These are phyloP conservation scores for Spathaspora sp. DNA, from an alignment of 805 yeast genomes.

Conservation along the genomic window DNA sequence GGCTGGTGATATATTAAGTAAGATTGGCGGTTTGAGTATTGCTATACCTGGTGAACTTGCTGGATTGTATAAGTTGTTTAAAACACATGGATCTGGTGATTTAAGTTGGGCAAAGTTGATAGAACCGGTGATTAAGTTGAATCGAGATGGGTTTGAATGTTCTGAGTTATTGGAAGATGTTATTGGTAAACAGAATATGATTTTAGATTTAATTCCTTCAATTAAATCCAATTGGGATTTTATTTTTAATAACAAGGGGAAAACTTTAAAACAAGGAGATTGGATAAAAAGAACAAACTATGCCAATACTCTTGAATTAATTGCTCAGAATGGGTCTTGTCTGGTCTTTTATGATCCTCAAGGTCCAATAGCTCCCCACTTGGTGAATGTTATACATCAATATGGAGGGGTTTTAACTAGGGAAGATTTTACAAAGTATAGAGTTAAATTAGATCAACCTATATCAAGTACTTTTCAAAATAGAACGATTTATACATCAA, in stretches of 20 bases:
- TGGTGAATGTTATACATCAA: slow-evolving; percentile 47
- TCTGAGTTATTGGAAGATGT: slow-evolving; percentile 22
- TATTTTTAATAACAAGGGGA: slow-evolving; percentile 26
- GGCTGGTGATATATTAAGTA: slow-evolving; percentile 35
- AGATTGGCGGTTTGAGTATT: slow-evolving; percentile 81
- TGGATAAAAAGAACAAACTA: slow-evolving; percentile 52
- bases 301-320: slow-evolving; percentile 62
- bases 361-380: slow-evolving; percentile 64
- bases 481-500: slow-evolving; percentile 38
- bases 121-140: slow-evolving; percentile 68
- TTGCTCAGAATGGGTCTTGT: slow-evolving; percentile 76
- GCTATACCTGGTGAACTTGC: slow-evolving; percentile 90
- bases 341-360: slow-evolving; percentile 81
- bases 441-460: slow-evolving; percentile 46
- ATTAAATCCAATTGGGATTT: slow-evolving; percentile 53
- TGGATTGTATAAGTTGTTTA: slow-evolving; percentile 66
- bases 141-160: slow-evolving; percentile 58
- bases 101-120: slow-evolving; percentile 70
- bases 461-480: slow-evolving; percentile 24
- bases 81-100: slow-evolving; percentile 65
- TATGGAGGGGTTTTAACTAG: slow-evolving; percentile 65
- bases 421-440: slow-evolving; percentile 66
- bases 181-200: slow-evolving; percentile 26
- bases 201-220: slow-evolving; percentile 23
- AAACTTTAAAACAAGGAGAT: slow-evolving; percentile 47